These are phyloP conservation scores for Eremothecium sinecaudum DNA, from an alignment of 1,139 yeast genomes.

Conservation along the genomic window DNA sequence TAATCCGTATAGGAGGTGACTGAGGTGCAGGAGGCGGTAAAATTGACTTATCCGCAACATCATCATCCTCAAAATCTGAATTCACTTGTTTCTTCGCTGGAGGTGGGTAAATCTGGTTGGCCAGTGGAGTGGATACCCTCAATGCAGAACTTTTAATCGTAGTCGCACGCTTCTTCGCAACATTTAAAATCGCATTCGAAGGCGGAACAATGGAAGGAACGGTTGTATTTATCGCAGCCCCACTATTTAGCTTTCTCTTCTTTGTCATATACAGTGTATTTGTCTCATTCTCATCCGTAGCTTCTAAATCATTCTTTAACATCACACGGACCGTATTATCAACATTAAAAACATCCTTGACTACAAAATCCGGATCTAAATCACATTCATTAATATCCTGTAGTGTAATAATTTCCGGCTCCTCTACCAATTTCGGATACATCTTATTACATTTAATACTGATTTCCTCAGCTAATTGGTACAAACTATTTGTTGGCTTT, in stretches of 20 bases:
- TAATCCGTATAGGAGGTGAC: constrained; percentile 32
- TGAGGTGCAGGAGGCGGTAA: constrained; percentile 31
- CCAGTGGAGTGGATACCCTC: constrained; percentile 32
- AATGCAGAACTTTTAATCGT: constrained; percentile 17
- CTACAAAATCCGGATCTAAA: constrained; percentile 63
- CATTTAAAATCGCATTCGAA: constrained; percentile 16
- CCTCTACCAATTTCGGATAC: constrained; percentile 48
- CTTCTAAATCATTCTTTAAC: constrained; percentile 35
- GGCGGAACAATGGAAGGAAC: constrained; percentile 3
- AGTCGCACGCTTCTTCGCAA: constrained; percentile 26
- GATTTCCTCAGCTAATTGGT: constrained; percentile 44
- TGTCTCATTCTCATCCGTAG: constrained; percentile 12
- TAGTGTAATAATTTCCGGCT: constrained; percentile 43
- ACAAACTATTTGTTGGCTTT: constrained; percentile 36
- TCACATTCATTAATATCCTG: constrained; percentile 64
- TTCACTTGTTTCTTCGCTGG: constrained; percentile 16
- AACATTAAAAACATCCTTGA: constrained; percentile 48
- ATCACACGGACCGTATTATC: constrained; percentile 50
- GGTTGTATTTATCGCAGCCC: constrained; percentile 2
- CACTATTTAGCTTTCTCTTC: constrained; percentile 20
- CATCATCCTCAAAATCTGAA: constrained; percentile 25
- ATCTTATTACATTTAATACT: constrained; percentile 44
- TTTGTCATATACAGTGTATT: constrained; percentile 16
- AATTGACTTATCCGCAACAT: constrained; percentile 27
- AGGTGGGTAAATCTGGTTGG: constrained; percentile 33